Evolutionary conservation across 768 basidiomycete genomes (phyloP).

Genomic region (Fomitopsis pulvina): DNA sequence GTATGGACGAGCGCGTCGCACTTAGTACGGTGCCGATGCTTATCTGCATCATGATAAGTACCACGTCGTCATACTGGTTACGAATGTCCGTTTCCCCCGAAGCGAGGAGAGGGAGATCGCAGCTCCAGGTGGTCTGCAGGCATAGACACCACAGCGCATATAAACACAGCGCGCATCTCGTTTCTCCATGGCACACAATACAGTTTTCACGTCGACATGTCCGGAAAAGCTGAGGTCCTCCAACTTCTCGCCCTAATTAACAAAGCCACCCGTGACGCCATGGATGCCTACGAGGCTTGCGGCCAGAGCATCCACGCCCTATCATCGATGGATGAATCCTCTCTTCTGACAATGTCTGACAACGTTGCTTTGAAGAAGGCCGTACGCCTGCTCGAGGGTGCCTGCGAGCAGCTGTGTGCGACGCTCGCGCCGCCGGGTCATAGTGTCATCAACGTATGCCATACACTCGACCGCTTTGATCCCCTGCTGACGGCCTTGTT

Average conservation of each 20-base stretch:
- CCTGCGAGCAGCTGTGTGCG: slow-evolving; percentile 17
- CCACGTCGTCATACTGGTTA: too few species aligned
- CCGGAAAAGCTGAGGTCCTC: slow-evolving; percentile 21
- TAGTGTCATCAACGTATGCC: slow-evolving; percentile 15
- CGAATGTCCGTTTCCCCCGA: too few species aligned
- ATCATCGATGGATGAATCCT: slow-evolving; percentile 1
- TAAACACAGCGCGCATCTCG: too few species aligned
- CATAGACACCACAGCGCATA: too few species aligned
- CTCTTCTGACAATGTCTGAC: slow-evolving; percentile 2
- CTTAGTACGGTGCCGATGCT: too few species aligned
- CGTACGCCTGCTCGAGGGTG: slow-evolving; percentile 15
- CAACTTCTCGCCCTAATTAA: slow-evolving; percentile 27
- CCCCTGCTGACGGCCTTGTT: background rate
- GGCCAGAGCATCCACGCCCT: slow-evolving; percentile 9
- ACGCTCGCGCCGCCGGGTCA: slow-evolving; percentile 13
- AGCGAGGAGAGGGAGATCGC: too few species aligned
- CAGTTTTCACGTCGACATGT: too few species aligned
- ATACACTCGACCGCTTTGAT: background rate
- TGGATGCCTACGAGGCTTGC: slow-evolving; percentile 13
- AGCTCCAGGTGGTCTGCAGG: too few species aligned
- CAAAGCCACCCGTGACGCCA: slow-evolving; percentile 16
- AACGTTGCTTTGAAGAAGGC: slow-evolving; percentile 12
- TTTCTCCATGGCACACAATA: too few species aligned
- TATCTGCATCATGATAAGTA: too few species aligned
- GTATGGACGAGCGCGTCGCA: too few species aligned